Conservation (phyloP, 2,329 filamentous ascomycete genomes). For the Byssochlamys sp. region DNA sequence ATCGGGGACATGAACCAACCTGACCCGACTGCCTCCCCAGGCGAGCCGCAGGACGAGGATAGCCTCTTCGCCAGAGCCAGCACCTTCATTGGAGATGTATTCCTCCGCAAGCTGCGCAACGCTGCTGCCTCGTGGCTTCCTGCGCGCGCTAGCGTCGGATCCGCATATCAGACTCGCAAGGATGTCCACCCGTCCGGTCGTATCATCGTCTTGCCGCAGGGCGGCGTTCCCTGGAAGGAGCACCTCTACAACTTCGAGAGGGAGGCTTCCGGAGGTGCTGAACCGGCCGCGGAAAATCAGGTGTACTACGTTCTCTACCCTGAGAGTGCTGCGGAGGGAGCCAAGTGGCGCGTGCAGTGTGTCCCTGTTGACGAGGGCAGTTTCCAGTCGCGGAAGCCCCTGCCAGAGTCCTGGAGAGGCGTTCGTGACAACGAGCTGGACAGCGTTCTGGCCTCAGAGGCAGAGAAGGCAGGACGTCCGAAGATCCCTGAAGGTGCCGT, state of each 20-base stretch:
- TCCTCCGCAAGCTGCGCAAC: constrained; percentile 69
- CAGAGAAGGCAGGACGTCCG: constrained; percentile 27
- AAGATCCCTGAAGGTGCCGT: constrained; percentile 53
- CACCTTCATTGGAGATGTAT: constrained; percentile 77
- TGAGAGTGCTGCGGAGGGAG: constrained; percentile 62
- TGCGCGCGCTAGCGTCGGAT: constrained; percentile 66
- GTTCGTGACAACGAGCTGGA: constrained; percentile 79
- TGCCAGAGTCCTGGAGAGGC: constrained; percentile 86
- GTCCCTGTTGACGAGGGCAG: constrained; percentile 78
- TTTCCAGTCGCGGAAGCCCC: constrained; percentile 81
- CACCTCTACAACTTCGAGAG: constrained; percentile 83
- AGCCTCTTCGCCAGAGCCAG: constrained; percentile 68
- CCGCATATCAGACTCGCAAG: constrained; percentile 60
- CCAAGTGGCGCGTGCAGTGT: constrained; percentile 88
- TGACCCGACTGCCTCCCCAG: constrained; percentile 38
- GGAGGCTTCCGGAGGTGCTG: constrained; percentile 33
- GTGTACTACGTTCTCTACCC: constrained; percentile 86
- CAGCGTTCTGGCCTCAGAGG: constrained; percentile 37
- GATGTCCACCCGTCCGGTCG: constrained; percentile 64
- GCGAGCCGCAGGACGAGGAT: constrained; percentile 67
- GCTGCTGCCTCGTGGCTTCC: constrained; percentile 74
- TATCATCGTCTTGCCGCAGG: constrained; percentile 70
- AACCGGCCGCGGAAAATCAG: constrained; percentile 39
- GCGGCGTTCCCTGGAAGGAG: constrained; percentile 82
- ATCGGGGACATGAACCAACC: constrained; percentile 71